These are phyloP conservation scores for Spathaspora girioi DNA, from an alignment of 805 yeast genomes.

Conservation along the genomic window DNA sequence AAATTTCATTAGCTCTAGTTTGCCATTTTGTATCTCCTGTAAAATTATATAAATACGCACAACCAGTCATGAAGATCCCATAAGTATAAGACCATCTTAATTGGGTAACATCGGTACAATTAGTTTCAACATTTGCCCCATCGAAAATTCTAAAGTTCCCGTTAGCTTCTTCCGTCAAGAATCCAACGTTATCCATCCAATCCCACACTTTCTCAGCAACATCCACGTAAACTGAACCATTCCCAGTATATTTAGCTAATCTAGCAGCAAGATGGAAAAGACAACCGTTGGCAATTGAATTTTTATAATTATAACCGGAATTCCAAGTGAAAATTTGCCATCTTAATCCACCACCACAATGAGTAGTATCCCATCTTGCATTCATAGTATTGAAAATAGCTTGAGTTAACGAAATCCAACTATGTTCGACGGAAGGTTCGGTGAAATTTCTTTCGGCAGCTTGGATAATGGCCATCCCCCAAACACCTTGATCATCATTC, in stretches of 20 bases:
- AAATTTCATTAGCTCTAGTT: slow-evolving; percentile 31
- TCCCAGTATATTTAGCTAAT: slow-evolving; percentile 76
- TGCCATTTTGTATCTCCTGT: slow-evolving; percentile 49
- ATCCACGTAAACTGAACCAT: slow-evolving; percentile 56
- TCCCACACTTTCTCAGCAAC: slow-evolving; percentile 76
- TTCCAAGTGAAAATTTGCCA: slow-evolving; percentile 98
- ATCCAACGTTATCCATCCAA: slow-evolving; percentile 60
- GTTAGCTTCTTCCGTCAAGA: slow-evolving; percentile 14
- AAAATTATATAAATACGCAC: slow-evolving; percentile 64
- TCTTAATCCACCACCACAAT: slow-evolving; percentile 86
- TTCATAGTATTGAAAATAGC: slow-evolving; percentile 92
- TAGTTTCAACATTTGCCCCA: slow-evolving; percentile 49
- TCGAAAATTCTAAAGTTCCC: slow-evolving; percentile 43
- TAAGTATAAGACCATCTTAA: slow-evolving; percentile 69
- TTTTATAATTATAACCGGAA: slow-evolving; percentile 89
- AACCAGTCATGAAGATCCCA: slow-evolving; percentile 63
- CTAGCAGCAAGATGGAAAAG: slow-evolving; percentile 85
- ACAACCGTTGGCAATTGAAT: slow-evolving; percentile 87
- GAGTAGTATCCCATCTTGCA: slow-evolving; percentile 71
- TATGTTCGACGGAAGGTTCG: slow-evolving; percentile 53
- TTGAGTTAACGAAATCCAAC: slow-evolving; percentile 82
- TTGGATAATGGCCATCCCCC: slow-evolving; percentile 46
- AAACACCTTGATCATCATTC: slow-evolving; percentile 52
- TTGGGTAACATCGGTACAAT: slow-evolving; percentile 47
- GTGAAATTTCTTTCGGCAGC: slow-evolving; percentile 45